Evolutionary conservation across 2,329 filamentous ascomycete genomes (phyloP).

Genomic region (Xylariaceae sp.): DNA sequence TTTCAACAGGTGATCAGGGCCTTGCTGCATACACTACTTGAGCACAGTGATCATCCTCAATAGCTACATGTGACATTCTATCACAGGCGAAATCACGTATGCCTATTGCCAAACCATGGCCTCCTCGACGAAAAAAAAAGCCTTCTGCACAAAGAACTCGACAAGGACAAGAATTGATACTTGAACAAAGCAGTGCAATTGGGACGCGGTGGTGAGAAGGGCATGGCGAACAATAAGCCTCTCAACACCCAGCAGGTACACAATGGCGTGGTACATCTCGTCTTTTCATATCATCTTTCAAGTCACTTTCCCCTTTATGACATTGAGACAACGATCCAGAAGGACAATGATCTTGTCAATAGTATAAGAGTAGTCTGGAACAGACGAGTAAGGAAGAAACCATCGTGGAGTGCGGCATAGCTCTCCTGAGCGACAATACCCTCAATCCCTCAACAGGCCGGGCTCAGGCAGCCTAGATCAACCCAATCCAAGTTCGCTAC

Average conservation of each 20-base stretch:
- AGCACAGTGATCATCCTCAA: no score
- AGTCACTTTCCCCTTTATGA: not conserved
- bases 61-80: no score
- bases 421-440: not conserved
- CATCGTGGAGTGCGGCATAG: not conserved
- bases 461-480: not conserved
- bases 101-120: not conserved
- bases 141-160: no score
- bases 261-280: not conserved
- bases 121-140: not conserved
- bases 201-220: not conserved
- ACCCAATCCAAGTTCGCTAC: not conserved
- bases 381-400: not conserved
- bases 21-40: no score
- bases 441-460: not conserved
- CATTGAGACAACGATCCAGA: not conserved
- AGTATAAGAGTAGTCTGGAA: not conserved
- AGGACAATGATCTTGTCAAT: not conserved
- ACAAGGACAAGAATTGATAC: not conserved
- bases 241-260: not conserved
- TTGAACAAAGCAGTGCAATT: not conserved
- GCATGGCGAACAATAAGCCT: not conserved
- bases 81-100: not conserved
- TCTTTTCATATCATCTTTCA: not conserved
- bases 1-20: no score